A percentile compares a stretch with the other conserved stretches of the same genome.
These are phyloP conservation scores for Endothia cerciana DNA, from an alignment of 2,329 filamentous ascomycete species.

Conservation along the genomic window DNA sequence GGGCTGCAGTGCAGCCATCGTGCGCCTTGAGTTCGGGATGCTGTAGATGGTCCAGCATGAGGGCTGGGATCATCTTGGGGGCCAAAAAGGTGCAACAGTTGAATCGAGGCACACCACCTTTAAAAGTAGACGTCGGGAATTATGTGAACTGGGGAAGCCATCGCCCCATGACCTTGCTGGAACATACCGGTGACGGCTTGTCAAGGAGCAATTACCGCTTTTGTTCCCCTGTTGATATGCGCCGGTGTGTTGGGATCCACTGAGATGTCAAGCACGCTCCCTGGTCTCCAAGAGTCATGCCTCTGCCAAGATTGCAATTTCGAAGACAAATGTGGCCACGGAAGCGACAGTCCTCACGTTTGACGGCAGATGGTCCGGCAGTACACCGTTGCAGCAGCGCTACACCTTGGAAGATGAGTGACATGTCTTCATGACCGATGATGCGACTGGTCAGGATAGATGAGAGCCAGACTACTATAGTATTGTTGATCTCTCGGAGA, in stretches of 20 bases:
- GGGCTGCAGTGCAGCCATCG: constrained; percentile 15
- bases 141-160: background rate
- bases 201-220: background rate
- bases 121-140: background rate
- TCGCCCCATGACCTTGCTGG: constrained; percentile 1
- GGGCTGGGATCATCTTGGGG: background rate
- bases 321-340: background rate
- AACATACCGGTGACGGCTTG: background rate
- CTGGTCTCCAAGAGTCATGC: background rate
- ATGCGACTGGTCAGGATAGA: no score
- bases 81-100: background rate
- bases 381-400: no score
- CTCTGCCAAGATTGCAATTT: background rate
- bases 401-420: no score
- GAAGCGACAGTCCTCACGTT: background rate
- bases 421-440: no score
- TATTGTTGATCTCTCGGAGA: no score
- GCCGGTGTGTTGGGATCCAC: background rate
- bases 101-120: background rate
- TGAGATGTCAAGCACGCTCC: background rate
- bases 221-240: background rate
- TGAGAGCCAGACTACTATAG: no score
- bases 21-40: constrained; percentile 1
- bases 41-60: background rate
- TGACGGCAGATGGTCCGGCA: no score